Percentiles rank a stretch among this genome's conserved stretches.
Conservation (phyloP, 2,329 filamentous ascomycete species). For the Thelonectria rubi region DNA sequence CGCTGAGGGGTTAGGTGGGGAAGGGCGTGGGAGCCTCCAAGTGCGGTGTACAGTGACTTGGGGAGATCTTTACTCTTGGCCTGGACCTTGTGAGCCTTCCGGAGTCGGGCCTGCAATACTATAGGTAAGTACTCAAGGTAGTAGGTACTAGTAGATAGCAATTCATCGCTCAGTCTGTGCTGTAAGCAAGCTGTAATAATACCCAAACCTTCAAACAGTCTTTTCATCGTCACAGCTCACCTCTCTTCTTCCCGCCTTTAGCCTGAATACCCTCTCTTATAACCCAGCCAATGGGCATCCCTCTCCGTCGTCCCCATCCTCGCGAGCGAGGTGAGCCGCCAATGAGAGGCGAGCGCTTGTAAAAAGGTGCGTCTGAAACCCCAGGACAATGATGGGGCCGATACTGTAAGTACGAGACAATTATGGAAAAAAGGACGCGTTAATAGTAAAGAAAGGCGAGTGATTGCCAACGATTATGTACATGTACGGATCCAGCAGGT, state of each 20-base stretch:
- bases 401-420: background rate
- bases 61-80: background rate
- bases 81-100: no score
- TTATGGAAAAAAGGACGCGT: background rate
- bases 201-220: no score
- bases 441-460: background rate
- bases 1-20: background rate
- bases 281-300: conserved; percentile 33
- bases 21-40: background rate
- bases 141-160: no score
- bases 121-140: no score
- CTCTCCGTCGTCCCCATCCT: conserved; percentile 13
- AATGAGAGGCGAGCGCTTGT: conserved; percentile 40
- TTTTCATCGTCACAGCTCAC: background rate
- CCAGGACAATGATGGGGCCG: background rate
- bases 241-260: conserved; percentile 29
- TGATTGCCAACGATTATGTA: background rate
- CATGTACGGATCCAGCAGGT: background rate
- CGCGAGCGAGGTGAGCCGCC: conserved; percentile 30
- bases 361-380: conserved; percentile 17
- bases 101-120: no score
- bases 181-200: background rate
- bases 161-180: no score
- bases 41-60: background rate
- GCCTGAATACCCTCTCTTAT: conserved; percentile 33